phyloP scores from a whole-genome alignment of 129 eudicot genomes.

The Flaveria bidentis region DNA sequence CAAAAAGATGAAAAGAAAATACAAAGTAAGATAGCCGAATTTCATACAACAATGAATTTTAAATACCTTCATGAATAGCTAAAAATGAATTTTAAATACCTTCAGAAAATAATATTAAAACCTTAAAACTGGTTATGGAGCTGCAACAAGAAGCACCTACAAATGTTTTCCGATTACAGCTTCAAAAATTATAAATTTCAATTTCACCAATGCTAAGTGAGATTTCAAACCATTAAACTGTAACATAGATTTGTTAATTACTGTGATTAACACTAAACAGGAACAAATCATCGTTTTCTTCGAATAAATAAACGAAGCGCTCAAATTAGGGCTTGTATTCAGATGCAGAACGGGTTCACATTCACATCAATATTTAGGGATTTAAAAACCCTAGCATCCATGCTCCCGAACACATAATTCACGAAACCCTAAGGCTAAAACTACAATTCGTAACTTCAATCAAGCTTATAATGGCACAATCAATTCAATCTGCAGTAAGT shows the following conservation, averaged over 20 bases:
- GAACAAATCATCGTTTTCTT: not conserved
- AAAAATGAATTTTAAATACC: no score
- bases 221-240: not conserved
- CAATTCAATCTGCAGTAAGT: no score
- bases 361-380: not conserved
- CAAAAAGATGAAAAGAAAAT: not conserved
- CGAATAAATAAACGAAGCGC: not conserved
- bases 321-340: conserved; percentile 11
- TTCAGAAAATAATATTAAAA: not conserved
- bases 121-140: not conserved
- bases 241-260: not conserved
- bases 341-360: not conserved
- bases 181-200: no score
- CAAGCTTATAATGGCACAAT: not conserved
- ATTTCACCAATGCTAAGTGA: no score
- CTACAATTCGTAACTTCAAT: not conserved
- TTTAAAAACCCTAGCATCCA: not conserved
- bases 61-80: no score
- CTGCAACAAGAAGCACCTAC: conserved; percentile 4
- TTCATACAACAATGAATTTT: no score
- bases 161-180: not conserved
- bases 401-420: not conserved
- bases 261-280: no score
- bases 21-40: not conserved
- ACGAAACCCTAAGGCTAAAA: not conserved